A percentile compares a stretch with the other conserved stretches of the same genome.
phyloP scores from a whole-genome alignment of 2,329 filamentous ascomycete genomes.

The Pseudocercospora crystallina region DNA sequence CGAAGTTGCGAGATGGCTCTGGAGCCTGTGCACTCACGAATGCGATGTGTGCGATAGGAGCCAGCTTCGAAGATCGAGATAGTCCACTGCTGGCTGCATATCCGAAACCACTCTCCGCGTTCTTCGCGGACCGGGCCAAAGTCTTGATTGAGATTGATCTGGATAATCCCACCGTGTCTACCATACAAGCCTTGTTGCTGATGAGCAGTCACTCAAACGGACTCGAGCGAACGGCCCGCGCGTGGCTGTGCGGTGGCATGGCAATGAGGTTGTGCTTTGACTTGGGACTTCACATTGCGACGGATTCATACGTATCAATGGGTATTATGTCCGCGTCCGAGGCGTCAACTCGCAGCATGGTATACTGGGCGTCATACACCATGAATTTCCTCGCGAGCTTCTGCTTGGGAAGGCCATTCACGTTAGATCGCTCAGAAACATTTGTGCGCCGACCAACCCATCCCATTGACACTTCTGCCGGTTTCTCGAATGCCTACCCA shows the following conservation, averaged over 20 bases:
- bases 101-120: conserved; percentile 39
- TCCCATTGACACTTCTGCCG: background rate
- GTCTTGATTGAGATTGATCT: conserved; percentile 49
- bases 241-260: conserved; percentile 53
- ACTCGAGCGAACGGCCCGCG: conserved; percentile 46
- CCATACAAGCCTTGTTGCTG: conserved; percentile 48
- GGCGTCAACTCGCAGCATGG: conserved; percentile 40
- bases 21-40: no score
- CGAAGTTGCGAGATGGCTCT: background rate
- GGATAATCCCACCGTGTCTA: conserved; percentile 49
- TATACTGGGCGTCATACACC: conserved; percentile 47
- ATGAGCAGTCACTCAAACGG: conserved; percentile 49
- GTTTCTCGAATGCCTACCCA: background rate
- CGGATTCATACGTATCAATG: conserved; percentile 41
- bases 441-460: conserved; percentile 41
- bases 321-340: conserved; percentile 43
- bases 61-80: conserved; percentile 38
- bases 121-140: conserved; percentile 47
- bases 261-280: conserved; percentile 48
- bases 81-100: conserved; percentile 39
- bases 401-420: conserved; percentile 45
- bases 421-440: conserved; percentile 43
- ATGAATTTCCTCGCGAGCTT: conserved; percentile 41
- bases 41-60: conserved; percentile 33
- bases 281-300: conserved; percentile 46